Evolutionary conservation across 257 asterid species (phyloP), one percentile per base, ranked within the genome.

Genomic region (Penstemon eatonii): DNA sequence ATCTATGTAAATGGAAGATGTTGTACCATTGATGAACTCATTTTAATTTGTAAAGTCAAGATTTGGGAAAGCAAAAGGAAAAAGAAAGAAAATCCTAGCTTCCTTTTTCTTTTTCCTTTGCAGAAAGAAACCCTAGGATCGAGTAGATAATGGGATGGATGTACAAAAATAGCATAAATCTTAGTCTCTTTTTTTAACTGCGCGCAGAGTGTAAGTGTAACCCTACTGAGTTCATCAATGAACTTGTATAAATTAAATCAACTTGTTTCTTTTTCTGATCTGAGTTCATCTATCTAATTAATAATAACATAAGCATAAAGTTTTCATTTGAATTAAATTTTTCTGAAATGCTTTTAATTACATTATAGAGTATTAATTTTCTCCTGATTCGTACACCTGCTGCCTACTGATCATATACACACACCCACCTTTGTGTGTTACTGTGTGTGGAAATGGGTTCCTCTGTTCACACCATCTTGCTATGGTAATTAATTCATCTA

Each of bases 381-480:
- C 33, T 25, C 33, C 33, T 25, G 2, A 25, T 59, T 78, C 67
- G 76, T 80, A 78, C 80, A 8, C 33, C 33, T 25, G 57, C 36
- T 4, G n/a, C 52, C 77, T 80, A 63, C 76, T 75, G 69, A 77
- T 25, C 77, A 55, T 68, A 56, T 60, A 60, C 54, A 68, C 63
- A 49, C 42, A 50, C 68, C 65, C 9, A 15, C 6, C 72, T 46
- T 64, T 47, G 65, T 63, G 73, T 40, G 52, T 19, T 3, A 56
- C 56, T 66, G 73, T 63, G 72, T 56, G 49, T 40, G 12, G 43
- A 74, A 74, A 75, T 77, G 86, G 79, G 65, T 67, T 69, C 71
- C 56, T 75, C 84, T 78, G 83, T 78, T 80, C 71, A 67, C 71
- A 74, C 68, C 72, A 66, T 63, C 6, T 51, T 46, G 36, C 54